A percentile compares a stretch with the other conserved stretches of the same genome.
Evolutionary conservation across 116 monocot genomes (phyloP).

Genomic region (Zostera marina): DNA sequence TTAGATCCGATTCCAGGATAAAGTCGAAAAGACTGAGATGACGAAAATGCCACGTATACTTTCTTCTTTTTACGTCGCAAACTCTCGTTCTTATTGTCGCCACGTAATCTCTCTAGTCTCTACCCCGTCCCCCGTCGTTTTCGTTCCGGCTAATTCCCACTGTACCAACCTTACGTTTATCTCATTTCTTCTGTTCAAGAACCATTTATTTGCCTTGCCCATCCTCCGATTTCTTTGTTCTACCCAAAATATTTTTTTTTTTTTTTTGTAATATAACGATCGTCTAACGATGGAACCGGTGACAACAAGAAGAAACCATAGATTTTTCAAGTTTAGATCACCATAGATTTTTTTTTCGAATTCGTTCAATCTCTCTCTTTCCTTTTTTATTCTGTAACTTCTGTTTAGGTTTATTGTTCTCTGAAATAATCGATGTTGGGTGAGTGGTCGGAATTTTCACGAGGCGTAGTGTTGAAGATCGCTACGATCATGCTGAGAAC

Average conservation of each 20-base stretch:
- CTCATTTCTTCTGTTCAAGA: no score
- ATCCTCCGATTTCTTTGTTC: not conserved
- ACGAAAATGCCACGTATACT: no score
- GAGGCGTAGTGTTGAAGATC: conserved; percentile 20
- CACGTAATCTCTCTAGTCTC: no score
- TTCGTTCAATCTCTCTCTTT: no score
- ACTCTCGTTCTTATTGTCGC: no score
- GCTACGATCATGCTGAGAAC: conserved; percentile 52
- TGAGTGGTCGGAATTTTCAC: conserved; percentile 34
- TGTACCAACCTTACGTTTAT: no score
- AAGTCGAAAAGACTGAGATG: no score
- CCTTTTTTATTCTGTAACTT: not conserved
- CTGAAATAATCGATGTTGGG: conserved; percentile 27
- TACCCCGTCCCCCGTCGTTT: no score
- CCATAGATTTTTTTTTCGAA: not conserved
- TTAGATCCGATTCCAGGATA: no score
- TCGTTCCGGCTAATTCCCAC: no score
- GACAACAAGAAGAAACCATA: conserved; percentile 15
- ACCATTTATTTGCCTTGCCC: no score
- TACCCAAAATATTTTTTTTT: not conserved
- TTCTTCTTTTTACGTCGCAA: no score
- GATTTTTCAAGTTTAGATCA: conserved; percentile 75
- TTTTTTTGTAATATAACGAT: not conserved
- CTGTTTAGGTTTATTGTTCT: not conserved
- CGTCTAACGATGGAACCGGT: conserved; percentile 23